Evolutionary conservation across 208 protist genomes (phyloP), one percentile per base, ranked within the genome.

Genomic region (Trypanosoma rangeli): DNA sequence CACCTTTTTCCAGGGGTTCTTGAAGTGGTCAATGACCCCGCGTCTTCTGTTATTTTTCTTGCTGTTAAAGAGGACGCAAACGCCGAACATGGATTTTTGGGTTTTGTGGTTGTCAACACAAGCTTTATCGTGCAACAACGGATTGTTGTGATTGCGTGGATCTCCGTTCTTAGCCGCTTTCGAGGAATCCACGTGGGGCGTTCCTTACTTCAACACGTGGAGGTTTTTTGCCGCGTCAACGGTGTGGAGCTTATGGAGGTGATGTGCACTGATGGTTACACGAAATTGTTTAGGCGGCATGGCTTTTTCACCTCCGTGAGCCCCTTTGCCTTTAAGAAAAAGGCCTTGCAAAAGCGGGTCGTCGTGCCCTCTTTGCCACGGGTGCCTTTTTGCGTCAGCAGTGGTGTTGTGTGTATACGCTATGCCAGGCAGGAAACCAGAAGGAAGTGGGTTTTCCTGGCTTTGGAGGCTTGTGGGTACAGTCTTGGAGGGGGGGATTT

Each of bases 401-500:
- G 29, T 57, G 68, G 68, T 18, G 31, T 20, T 1, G 50, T 65
- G 35, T 39, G 50, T 26, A 24, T 75, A 16, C 63, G 70, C 9
- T 60, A 66, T 26, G 67, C 75, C n/a, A 71, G 42, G 31, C 22
- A 48, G 16, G 35, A 67, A 18, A 74, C 73, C 55, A 73, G 61
- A 46, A 67, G 66, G 55, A 10, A 35, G 24, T 80, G 69, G 79
- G 69, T 60, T 54, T 57, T 52, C 24, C 70, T 70, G 18, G 37
- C 73, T 5, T 77, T 84, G 29, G 63, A 69, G 33, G 68, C 76
- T 16, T 83, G 56, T 5, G 57, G 63, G 33, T 77, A 83, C 62
- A 70, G 78, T 56, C 63, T 82, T n/a, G 82, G 78, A n/a, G 78
- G 82, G 5, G 49, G 56, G 20, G 70, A 73, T 20, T 28, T 83